Evolutionary conservation across 768 basidiomycete genomes (phyloP).

Genomic region (Mycena metata): DNA sequence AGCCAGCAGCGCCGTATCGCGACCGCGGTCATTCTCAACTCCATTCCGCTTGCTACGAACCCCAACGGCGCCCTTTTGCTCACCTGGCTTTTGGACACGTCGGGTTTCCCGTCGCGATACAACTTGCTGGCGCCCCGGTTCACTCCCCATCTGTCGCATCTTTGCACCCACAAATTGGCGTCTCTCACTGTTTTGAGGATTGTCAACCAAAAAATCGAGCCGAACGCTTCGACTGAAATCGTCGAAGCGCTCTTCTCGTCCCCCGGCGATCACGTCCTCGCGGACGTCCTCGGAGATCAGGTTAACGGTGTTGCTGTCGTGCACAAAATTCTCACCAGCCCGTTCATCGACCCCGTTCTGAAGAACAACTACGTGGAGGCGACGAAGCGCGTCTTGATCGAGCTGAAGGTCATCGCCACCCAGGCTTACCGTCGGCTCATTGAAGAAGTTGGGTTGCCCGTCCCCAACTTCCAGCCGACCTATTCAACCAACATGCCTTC

Average conservation of each 20-base stretch:
- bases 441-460: constrained; percentile 93
- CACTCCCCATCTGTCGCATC: constrained; percentile 94
- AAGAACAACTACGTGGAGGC: constrained; percentile 84
- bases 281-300: constrained; percentile 95
- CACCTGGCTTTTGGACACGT: constrained; percentile 97
- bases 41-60: constrained; percentile 96
- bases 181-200: constrained; percentile 95
- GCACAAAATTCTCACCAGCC: constrained; percentile 91
- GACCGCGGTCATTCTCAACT: constrained; percentile 94
- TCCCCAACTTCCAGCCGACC: constrained; percentile 88
- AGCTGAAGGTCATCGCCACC: constrained; percentile 93
- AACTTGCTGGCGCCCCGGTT: constrained; percentile 94
- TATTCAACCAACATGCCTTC: constrained; percentile 76
- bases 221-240: constrained; percentile 87
- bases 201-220: constrained; percentile 96
- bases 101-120: constrained; percentile 95
- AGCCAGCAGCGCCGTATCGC: constrained; percentile 97
- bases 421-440: constrained; percentile 95
- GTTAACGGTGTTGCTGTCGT: constrained; percentile 95
- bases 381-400: constrained; percentile 90
- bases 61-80: constrained; percentile 96
- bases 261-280: constrained; percentile 89
- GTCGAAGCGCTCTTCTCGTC: constrained; percentile 94
- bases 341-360: constrained; percentile 81
- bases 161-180: constrained; percentile 98